These are phyloP conservation scores for Phaeoacremonium minimum DNA, from an alignment of 2,329 filamentous ascomycete species.

Conservation along the genomic window DNA sequence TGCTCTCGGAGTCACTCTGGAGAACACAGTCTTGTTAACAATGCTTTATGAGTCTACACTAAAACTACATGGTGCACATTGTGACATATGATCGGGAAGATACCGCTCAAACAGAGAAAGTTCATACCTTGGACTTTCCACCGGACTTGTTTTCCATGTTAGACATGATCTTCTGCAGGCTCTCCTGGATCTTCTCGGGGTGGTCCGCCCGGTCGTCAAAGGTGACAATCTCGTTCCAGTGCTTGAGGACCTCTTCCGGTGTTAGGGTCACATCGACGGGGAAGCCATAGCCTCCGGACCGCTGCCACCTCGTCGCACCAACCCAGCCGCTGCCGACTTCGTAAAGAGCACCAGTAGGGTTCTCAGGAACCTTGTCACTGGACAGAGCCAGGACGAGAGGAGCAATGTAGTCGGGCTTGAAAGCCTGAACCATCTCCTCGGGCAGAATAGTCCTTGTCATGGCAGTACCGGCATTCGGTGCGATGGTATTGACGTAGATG, in stretches of 20 bases:
- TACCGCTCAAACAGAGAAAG: constrained; percentile 16
- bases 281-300: constrained; percentile 85
- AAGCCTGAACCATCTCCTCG: constrained; percentile 95
- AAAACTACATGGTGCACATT: too few species aligned
- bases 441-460: constrained; percentile 95
- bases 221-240: constrained; percentile 75
- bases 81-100: constrained; percentile 10
- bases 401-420: constrained; percentile 98
- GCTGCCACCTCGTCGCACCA: constrained; percentile 90
- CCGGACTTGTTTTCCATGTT: constrained; percentile 78
- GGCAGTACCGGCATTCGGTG: constrained; percentile 91
- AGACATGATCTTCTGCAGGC: constrained; percentile 69
- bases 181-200: constrained; percentile 73
- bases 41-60: constrained; percentile 7
- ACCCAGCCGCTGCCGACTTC: constrained; percentile 95
- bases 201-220: constrained; percentile 88
- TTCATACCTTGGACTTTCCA: constrained; percentile 55
- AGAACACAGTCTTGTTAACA: constrained; percentile 12
- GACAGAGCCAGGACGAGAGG: constrained; percentile 81
- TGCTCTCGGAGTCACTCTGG: constrained; percentile 35
- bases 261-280: constrained; percentile 78
- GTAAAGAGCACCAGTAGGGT: constrained; percentile 81
- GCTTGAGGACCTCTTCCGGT: constrained; percentile 74
- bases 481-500: constrained; percentile 97
- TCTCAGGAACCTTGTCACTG: constrained; percentile 81